Percentiles rank a stretch among this genome's conserved stretches.
Evolutionary conservation across 805 yeast species (phyloP).

Genomic region (Kodamaea hsintzibuensis): DNA sequence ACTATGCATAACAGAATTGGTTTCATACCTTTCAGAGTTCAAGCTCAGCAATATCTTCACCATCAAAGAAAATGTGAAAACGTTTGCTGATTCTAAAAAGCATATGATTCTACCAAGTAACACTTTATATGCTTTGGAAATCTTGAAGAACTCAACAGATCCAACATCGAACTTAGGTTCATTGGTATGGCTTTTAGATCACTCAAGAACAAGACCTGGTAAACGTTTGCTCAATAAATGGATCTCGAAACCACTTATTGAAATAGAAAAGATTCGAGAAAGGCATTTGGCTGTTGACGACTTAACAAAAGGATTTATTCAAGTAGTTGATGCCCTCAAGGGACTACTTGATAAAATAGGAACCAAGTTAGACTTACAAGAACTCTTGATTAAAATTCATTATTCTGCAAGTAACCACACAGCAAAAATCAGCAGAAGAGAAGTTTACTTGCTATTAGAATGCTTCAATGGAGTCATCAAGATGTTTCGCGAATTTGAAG

Average conservation of each 20-base stretch:
- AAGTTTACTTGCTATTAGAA: slow-evolving; percentile 31
- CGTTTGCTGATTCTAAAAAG: slow-evolving; percentile 48
- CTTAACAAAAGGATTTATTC: slow-evolving; percentile 28
- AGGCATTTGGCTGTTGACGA: slow-evolving; percentile 58
- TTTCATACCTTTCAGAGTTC: slow-evolving; percentile 62
- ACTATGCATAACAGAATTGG: neutral
- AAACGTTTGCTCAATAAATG: slow-evolving; percentile 64
- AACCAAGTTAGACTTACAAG: slow-evolving; percentile 34
- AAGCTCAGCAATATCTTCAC: slow-evolving; percentile 57
- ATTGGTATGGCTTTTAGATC: slow-evolving; percentile 75
- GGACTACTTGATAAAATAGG: slow-evolving; percentile 26
- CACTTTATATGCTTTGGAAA: slow-evolving; percentile 71
- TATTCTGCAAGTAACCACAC: slow-evolving; percentile 28
- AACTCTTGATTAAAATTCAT: slow-evolving; percentile 37
- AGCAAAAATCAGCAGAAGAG: slow-evolving; percentile 33
- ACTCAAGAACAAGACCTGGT: slow-evolving; percentile 79
- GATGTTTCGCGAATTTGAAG: slow-evolving; percentile 31
- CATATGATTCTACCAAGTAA: slow-evolving; percentile 63
- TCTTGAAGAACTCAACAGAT: slow-evolving; percentile 67
- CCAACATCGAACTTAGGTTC: slow-evolving; percentile 59
- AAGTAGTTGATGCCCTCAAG: slow-evolving; percentile 34
- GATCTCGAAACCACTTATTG: slow-evolving; percentile 71
- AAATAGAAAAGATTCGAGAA: slow-evolving; percentile 52
- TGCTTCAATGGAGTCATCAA: slow-evolving; percentile 28
- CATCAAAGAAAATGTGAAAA: slow-evolving; percentile 49